Evolutionary conservation across 495 filamentous ascomycete genomes (phyloP), one percentile per base, ranked within the genome.

Genomic region (Aspergillus taichungensis): DNA sequence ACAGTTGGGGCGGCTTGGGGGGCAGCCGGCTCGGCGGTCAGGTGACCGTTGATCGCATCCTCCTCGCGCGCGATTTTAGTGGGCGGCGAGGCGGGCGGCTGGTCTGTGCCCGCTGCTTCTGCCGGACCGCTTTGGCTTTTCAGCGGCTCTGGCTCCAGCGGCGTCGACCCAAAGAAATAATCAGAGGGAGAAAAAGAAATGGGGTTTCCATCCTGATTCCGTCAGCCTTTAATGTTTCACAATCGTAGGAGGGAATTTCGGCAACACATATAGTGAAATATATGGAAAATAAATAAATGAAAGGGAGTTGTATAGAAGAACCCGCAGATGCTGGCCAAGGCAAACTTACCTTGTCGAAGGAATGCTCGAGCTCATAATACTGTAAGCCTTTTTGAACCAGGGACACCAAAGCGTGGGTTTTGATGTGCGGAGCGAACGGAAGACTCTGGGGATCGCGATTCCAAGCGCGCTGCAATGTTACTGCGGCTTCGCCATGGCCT

Each of bases 381-480:
- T 84, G 71, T 31, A 91, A 69, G 48, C 85, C 86, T 67, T 85
- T 86, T 60, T 88, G 85, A 48, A 91, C 68, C 45, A 88, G 66
- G 45, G 76, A 73, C 27, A 89, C 82, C 57, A 91, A 68, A 42
- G 85, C 82, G 71, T 87, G 83, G 40, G 73, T 77, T 60, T 79
- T 78, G 61, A 89, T 84, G 65, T 85, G 77, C 42, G 73, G 77
- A 64, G 85, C 84, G 66, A 87, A 88, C 34, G 82, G 77, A 47
- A 91, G 76, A 63, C 67, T 75, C 58, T 88, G 80, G 43, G 86
- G 86, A 59, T 84, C 75, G 52, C 70, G 68, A 59, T 83, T 71
- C 86, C 86, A 91, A 65, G 85, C 83, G 64, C 85, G 84, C 67
- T 89, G 85, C 49, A 91, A 74, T 64, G 80, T 83, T 53, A 84